phyloP scores from a whole-genome alignment of 2,329 filamentous ascomycete genomes.

The Diaporthe sp. region DNA sequence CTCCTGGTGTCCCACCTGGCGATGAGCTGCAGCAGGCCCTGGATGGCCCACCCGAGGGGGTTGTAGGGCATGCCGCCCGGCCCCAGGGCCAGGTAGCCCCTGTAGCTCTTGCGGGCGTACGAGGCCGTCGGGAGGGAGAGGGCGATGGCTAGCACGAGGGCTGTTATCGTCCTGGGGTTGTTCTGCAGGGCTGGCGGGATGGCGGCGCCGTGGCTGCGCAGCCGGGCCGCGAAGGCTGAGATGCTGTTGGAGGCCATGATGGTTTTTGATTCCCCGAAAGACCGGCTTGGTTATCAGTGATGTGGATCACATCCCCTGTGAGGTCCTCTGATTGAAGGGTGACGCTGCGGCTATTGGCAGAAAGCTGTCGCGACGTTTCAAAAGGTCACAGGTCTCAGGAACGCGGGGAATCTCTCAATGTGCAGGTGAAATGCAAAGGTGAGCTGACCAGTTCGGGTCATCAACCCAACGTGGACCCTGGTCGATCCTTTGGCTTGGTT shows the following conservation, averaged over 20 bases:
- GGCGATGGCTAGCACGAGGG: slow-evolving; percentile 34
- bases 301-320: too few relatives aligned
- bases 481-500: not conserved
- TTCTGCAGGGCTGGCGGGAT: slow-evolving; percentile 3
- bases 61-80: slow-evolving; percentile 60
- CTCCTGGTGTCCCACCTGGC: slow-evolving; percentile 52
- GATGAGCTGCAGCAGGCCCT: slow-evolving; percentile 51
- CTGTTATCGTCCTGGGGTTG: slow-evolving; percentile 28
- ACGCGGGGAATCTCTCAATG: not conserved
- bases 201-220: slow-evolving; percentile 24
- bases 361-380: not conserved
- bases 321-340: not conserved
- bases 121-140: slow-evolving; percentile 41
- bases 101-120: slow-evolving; percentile 53
- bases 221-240: slow-evolving; percentile 15
- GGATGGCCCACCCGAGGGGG: slow-evolving; percentile 56
- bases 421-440: not conserved
- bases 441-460: slow-evolving; percentile 9
- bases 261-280: not conserved
- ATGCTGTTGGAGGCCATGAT: slow-evolving; percentile 23
- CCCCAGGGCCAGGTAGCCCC: slow-evolving; percentile 57
- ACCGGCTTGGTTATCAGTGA: not conserved
- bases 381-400: not conserved
- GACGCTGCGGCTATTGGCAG: not conserved
- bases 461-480: not conserved